A percentile compares a stretch with the other conserved stretches of the same genome.
phyloP scores from a whole-genome alignment of 1,284 basidiomycete genomes.

The Xerocomus nothofagi region DNA sequence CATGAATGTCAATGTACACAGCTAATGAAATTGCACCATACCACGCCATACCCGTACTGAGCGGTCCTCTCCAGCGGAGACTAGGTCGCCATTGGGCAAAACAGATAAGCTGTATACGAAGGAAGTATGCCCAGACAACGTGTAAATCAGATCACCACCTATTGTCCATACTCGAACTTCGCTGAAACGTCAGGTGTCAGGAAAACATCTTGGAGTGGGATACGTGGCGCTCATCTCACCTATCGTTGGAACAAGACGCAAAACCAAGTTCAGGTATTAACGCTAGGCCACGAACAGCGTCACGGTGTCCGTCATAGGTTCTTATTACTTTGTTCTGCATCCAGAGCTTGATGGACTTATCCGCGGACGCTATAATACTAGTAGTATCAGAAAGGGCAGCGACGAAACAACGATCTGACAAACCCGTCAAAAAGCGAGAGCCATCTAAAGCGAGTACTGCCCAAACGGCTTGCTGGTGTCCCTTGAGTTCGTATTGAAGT shows the following conservation, averaged over 20 bases:
- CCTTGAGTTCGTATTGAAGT: slow-evolving; percentile 75
- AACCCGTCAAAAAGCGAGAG: slow-evolving; percentile 82
- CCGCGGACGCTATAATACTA: slow-evolving; percentile 84
- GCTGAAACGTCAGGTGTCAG: slow-evolving; percentile 41
- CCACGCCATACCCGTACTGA: slow-evolving; percentile 80
- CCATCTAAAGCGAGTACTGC: slow-evolving; percentile 84
- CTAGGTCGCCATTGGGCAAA: slow-evolving; percentile 73
- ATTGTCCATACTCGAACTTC: slow-evolving; percentile 92
- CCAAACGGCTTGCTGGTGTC: slow-evolving; percentile 94
- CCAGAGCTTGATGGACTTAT: slow-evolving; percentile 93
- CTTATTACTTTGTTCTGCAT: slow-evolving; percentile 69
- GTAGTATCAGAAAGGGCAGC: slow-evolving; percentile 5
- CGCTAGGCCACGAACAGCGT: slow-evolving; percentile 87
- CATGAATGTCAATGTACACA: background rate
- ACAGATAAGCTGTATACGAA: slow-evolving; percentile 92
- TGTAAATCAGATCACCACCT: slow-evolving; percentile 74
- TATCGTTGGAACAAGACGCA: slow-evolving; percentile 94
- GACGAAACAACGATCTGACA: slow-evolving; percentile 19
- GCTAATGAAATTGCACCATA: slow-evolving; percentile 24
- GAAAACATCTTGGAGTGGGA: background rate
- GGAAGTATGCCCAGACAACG: slow-evolving; percentile 90
- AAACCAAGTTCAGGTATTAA: slow-evolving; percentile 85
- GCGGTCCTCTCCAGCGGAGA: slow-evolving; percentile 83
- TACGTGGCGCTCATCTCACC: slow-evolving; percentile 45
- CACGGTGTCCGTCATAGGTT: slow-evolving; percentile 84